A percentile compares a stretch with the other conserved stretches of the same genome.
These are phyloP conservation scores for Rhodotorula mucilaginosa DNA, from an alignment of 1,284 basidiomycete species.

Conservation along the genomic window DNA sequence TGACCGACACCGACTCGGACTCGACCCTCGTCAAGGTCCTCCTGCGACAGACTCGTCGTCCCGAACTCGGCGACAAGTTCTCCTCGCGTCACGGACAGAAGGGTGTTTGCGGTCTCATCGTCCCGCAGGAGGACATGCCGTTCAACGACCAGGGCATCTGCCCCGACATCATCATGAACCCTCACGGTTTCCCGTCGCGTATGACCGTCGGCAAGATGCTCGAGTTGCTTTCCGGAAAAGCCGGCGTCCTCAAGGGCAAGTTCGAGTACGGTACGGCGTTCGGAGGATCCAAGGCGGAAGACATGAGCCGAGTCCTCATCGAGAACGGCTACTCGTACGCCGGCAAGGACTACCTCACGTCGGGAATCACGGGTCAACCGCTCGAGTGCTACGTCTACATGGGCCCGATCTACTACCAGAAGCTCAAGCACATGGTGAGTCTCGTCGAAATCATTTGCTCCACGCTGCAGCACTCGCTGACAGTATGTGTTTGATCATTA, in stretches of 20 bases:
- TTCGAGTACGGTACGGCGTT: slow-evolving; percentile 78
- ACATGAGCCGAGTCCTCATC: slow-evolving; percentile 94
- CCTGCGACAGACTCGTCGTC: slow-evolving; percentile 91
- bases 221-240: slow-evolving; percentile 92
- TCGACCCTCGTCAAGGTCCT: slow-evolving; percentile 99
- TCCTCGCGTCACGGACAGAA: slow-evolving; percentile 98
- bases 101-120: slow-evolving; percentile 96
- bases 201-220: slow-evolving; percentile 99
- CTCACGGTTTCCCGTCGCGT: slow-evolving; percentile 97
- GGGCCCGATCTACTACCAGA: slow-evolving; percentile 70
- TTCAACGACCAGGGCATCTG: slow-evolving; percentile 97
- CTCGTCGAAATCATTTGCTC: neutral
- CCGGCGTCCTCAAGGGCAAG: slow-evolving; percentile 78
- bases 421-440: slow-evolving; percentile 58
- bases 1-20: slow-evolving; percentile 90
- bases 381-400: slow-evolving; percentile 97
- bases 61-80: slow-evolving; percentile 98
- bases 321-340: slow-evolving; percentile 95
- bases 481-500: slow-evolving; percentile 40
- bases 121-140: slow-evolving; percentile 98
- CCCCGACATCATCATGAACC: slow-evolving; percentile 98
- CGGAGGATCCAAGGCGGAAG: slow-evolving; percentile 97
- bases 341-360: slow-evolving; percentile 97
- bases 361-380: slow-evolving; percentile 94
- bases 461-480: neutral